Conservation (phyloP, 2,329 filamentous ascomycete genomes). For the Hypoxylon sp. region DNA sequence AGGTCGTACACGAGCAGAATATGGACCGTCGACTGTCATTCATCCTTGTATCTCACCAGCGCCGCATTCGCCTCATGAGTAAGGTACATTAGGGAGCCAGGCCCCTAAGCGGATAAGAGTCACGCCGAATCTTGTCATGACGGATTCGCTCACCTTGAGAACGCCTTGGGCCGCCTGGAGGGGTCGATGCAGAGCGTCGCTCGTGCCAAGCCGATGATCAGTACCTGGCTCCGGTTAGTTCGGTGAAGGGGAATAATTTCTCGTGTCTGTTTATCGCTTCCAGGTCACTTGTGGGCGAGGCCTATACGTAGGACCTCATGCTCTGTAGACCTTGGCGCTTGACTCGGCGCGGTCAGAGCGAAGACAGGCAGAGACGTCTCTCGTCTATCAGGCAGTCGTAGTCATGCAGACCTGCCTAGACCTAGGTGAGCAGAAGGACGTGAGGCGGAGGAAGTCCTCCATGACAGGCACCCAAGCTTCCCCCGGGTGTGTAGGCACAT, state of each 20-base stretch:
- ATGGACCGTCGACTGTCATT: conserved; percentile 11
- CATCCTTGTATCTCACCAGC: conserved; percentile 1
- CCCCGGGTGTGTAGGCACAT: no score
- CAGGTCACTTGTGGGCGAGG: not conserved
- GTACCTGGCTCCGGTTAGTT: not conserved
- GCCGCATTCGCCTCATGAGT: not conserved
- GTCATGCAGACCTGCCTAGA: not conserved
- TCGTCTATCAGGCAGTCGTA: not conserved
- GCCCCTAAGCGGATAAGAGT: conserved; percentile 14
- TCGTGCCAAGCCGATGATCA: conserved; percentile 17
- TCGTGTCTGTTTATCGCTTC: not conserved
- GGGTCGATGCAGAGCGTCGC: conserved; percentile 18
- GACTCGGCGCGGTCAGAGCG: no score
- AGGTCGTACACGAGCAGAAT: conserved; percentile 19
- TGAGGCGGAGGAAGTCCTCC: not conserved
- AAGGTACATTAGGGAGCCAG: not conserved
- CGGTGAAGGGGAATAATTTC: conserved; percentile 8
- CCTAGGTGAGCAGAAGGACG: not conserved
- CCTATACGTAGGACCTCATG: no score
- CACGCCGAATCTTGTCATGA: conserved; percentile 12
- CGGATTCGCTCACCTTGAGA: conserved; percentile 9
- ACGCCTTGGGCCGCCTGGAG: conserved; percentile 24
- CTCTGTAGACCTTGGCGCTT: no score
- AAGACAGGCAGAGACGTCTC: not conserved
- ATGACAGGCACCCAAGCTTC: not conserved